Evolutionary conservation across 2,329 filamentous ascomycete species (phyloP), one percentile per base, ranked within the genome.

Genomic region (Alternaria alternata): DNA sequence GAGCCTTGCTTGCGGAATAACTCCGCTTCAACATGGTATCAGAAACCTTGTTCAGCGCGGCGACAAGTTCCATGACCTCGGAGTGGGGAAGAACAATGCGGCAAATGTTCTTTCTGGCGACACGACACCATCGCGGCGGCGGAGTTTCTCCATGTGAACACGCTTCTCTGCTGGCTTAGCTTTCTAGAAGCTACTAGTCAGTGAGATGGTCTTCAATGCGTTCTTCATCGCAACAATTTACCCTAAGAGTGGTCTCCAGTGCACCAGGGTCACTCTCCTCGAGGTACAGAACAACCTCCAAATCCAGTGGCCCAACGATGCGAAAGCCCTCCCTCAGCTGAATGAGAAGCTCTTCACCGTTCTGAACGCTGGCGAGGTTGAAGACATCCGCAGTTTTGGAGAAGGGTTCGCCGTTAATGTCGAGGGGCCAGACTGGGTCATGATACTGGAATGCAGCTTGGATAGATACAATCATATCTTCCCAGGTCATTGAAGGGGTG

Each of bases 261-360:
- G 24, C 34, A 4, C 20, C n/a, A 24, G 26, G 7, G 5, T 43
- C 26, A 7, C 34, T 38, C 7, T 38, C 38, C 20, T 49, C 46
- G 2, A 53, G 38, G 7, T 42, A 53, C n/a, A 53, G 14, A 8
- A 53, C 51, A 5, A 42, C 38, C 51, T 53, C 39, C 7, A 53
- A 16, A 5, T 30, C 26, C 11, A 26, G 48, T 5, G 26, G n/a
- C 12, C 36, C 16, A 18, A 22, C 24, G 2, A 52, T 7, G 16
- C 38, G 38, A 4, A 9, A 26, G 7, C 14, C 32, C 0, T 16
- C 32, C 5, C 14, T 36, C 14, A 36, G 5, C 32, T 36, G 32
- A 1, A 36, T 36, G 32, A 36, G 32, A 36, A 36, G 32, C 32
- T 36, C 6, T 16, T 36, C 14, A 5, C 32, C 32, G 14, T 16